These are phyloP conservation scores for Priceomyces melissophilus DNA, from an alignment of 805 yeast species.

Conservation along the genomic window DNA sequence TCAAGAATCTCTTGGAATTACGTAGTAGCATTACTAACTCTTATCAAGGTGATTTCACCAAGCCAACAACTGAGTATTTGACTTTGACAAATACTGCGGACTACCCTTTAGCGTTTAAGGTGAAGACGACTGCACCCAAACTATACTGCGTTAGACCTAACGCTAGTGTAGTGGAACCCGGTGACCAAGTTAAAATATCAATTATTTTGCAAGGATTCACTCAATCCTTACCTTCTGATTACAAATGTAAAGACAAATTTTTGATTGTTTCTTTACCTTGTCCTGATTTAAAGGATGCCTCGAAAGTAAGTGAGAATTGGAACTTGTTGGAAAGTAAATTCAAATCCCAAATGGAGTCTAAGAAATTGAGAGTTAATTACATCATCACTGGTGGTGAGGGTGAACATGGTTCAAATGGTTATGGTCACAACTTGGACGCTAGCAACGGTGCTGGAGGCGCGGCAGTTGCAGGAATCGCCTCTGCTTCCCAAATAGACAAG, in stretches of 20 bases:
- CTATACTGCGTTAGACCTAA: constrained; percentile 95
- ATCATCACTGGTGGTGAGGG: constrained; percentile 30
- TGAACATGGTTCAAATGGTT: constrained; percentile 8
- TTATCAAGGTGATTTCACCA: constrained; percentile 67
- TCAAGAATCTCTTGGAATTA: no score
- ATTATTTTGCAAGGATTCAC: constrained; percentile 82
- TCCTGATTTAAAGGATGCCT: constrained; percentile 52
- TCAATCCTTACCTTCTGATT: constrained; percentile 68
- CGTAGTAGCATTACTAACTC: neutral
- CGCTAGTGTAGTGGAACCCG: constrained; percentile 77
- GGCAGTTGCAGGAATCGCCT: constrained; percentile 11
- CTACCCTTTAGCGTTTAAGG: constrained; percentile 80
- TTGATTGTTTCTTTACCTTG: constrained; percentile 83
- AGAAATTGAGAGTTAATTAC: constrained; percentile 65
- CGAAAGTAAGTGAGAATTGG: constrained; percentile 71
- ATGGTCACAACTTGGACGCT: constrained; percentile 4
- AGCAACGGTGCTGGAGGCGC: constrained; percentile 2
- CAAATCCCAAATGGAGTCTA: constrained; percentile 54
- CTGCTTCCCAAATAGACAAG: constrained; percentile 9
- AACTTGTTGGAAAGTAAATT: constrained; percentile 59
- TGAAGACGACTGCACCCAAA: constrained; percentile 97
- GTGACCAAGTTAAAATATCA: constrained; percentile 66
- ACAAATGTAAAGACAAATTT: constrained; percentile 88
- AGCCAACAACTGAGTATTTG: constrained; percentile 63
- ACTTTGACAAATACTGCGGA: constrained; percentile 53